A percentile compares a stretch with the other conserved stretches of the same genome.
phyloP scores from a whole-genome alignment of 495 filamentous ascomycete species.

The Penicillium tannophilum region DNA sequence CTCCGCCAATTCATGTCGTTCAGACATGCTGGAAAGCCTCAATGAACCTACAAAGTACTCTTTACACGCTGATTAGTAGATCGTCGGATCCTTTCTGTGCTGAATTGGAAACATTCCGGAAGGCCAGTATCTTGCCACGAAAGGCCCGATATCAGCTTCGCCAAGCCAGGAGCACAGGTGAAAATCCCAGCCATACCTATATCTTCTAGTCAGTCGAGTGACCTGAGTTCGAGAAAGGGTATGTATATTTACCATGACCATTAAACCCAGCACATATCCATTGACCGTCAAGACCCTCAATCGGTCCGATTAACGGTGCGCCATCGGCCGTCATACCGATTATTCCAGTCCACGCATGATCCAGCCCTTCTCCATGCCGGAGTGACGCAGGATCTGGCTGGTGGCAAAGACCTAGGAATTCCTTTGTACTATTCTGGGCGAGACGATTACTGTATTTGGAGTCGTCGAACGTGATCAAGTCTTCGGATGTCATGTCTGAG shows the following conservation, averaged over 20 bases:
- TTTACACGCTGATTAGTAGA: not conserved
- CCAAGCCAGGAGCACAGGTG: conserved; percentile 17
- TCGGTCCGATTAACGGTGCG: conserved; percentile 10
- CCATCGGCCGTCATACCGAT: conserved; percentile 11
- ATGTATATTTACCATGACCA: conserved; percentile 11
- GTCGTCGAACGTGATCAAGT: conserved; percentile 13
- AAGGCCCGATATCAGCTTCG: conserved; percentile 10
- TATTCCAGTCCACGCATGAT: conserved; percentile 17
- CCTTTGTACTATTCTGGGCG: conserved; percentile 5
- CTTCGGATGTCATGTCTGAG: conserved; percentile 2
- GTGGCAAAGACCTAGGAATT: conserved; percentile 7
- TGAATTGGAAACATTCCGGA: conserved; percentile 18
- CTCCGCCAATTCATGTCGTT: too few species aligned
- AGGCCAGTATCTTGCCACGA: conserved; percentile 16
- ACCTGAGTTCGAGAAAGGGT: not conserved
- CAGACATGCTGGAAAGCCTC: too few species aligned
- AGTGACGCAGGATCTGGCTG: not conserved
- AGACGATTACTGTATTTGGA: conserved; percentile 6
- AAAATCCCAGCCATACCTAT: conserved; percentile 16
- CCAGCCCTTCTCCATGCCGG: conserved; percentile 15
- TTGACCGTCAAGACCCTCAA: conserved; percentile 10
- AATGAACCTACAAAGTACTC: too few species aligned
- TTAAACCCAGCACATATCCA: conserved; percentile 20
- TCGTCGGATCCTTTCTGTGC: conserved; percentile 4
- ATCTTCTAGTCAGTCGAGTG: not conserved